Evolutionary conservation across 164 flowering plant species (phyloP).

Genomic region (Magnolia sinica): DNA sequence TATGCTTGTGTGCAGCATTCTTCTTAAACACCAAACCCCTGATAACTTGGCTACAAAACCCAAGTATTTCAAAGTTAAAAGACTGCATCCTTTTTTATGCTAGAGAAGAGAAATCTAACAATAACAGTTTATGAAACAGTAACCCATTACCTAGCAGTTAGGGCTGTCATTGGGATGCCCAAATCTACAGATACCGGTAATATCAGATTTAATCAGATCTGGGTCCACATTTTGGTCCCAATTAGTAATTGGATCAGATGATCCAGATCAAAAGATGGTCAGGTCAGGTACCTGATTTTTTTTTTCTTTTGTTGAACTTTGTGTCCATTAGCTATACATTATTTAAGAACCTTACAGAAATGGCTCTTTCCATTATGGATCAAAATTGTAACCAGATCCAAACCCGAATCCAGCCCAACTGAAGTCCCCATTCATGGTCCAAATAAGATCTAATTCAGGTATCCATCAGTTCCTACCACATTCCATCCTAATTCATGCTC

Average conservation of each 20-base stretch:
- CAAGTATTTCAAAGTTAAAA: background rate
- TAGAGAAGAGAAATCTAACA: background rate
- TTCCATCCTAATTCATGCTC: background rate
- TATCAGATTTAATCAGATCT: background rate
- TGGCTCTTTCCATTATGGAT: background rate
- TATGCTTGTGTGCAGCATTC: slow-evolving; percentile 90
- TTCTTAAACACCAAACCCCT: slow-evolving; percentile 92
- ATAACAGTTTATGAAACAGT: background rate
- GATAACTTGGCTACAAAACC: slow-evolving; percentile 66
- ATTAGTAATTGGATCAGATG: background rate
- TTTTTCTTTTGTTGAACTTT: too few relatives aligned
- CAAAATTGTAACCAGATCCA: background rate
- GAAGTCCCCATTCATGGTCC: background rate
- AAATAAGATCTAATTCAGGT: background rate
- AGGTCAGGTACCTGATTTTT: too few relatives aligned
- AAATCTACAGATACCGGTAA: background rate
- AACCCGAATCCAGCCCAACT: background rate
- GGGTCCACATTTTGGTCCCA: background rate
- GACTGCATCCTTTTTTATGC: background rate
- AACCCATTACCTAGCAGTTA: background rate
- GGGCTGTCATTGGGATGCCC: background rate
- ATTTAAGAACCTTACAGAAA: background rate
- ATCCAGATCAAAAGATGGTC: background rate
- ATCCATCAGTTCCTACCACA: background rate
- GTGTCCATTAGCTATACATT: too few relatives aligned